phyloP scores from a whole-genome alignment of 1,284 basidiomycete genomes.

The Rugosomyces carneus region DNA sequence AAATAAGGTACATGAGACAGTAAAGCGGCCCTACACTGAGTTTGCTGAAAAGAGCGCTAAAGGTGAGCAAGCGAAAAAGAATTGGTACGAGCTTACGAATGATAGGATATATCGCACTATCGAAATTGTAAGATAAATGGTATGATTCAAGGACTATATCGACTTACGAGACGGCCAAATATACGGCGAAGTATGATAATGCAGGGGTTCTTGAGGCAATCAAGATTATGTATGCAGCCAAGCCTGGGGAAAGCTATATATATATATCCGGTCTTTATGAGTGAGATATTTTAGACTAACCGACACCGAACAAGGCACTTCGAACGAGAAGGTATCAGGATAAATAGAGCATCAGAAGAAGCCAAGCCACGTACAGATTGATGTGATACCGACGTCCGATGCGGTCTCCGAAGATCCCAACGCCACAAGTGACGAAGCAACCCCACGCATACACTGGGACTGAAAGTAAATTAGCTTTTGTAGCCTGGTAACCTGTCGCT shows the following conservation, averaged over 20 bases:
- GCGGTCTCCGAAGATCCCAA: constrained; percentile 55
- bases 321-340: constrained; percentile 1
- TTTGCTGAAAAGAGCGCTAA: constrained; percentile 38
- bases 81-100: constrained; percentile 40
- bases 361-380: constrained; percentile 42
- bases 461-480: constrained; percentile 63
- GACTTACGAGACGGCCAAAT: constrained; percentile 53
- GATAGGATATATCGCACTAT: constrained; percentile 57
- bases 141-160: constrained; percentile 4
- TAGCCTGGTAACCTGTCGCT: constrained; percentile 51
- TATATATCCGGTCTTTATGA: background rate
- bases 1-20: constrained; percentile 8
- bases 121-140: constrained; percentile 30
- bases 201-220: constrained; percentile 50
- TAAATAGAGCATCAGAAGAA: background rate
- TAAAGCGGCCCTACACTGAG: constrained; percentile 37
- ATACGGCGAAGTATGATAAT: constrained; percentile 62
- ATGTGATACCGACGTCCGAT: constrained; percentile 51
- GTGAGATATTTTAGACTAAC: constrained; percentile 19
- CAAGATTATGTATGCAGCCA: constrained; percentile 57
- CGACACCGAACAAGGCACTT: constrained; percentile 36
- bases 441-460: constrained; percentile 65
- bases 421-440: constrained; percentile 52
- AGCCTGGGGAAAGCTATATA: constrained; percentile 25
- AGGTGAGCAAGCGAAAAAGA: constrained; percentile 22